Percentiles rank a stretch among this genome's conserved stretches.
Evolutionary conservation across 2,329 filamentous ascomycete species (phyloP).

Genomic region (Drechslera avenae): DNA sequence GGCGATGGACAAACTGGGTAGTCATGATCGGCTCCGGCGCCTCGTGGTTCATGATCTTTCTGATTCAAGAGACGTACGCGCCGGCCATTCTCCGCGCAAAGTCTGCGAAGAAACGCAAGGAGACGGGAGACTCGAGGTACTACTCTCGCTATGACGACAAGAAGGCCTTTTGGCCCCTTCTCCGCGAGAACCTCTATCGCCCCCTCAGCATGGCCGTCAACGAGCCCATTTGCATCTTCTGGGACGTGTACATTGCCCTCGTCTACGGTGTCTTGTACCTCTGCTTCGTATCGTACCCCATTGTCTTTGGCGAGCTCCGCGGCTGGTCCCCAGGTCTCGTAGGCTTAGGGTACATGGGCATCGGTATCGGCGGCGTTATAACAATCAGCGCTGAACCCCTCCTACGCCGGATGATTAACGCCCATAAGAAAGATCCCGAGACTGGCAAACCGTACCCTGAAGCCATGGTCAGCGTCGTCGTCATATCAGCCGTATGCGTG

Average conservation of each 20-base stretch:
- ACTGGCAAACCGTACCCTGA: constrained; percentile 78
- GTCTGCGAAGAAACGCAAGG: constrained; percentile 69
- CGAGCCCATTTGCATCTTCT: constrained; percentile 86
- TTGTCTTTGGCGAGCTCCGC: constrained; percentile 75
- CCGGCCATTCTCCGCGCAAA: constrained; percentile 73
- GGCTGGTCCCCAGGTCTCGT: constrained; percentile 76
- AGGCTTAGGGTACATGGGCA: constrained; percentile 79
- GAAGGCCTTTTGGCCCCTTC: constrained; percentile 65
- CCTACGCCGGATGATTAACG: constrained; percentile 76
- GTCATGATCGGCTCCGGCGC: constrained; percentile 67
- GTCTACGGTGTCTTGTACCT: constrained; percentile 88
- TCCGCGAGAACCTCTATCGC: constrained; percentile 76
- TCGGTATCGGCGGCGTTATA: constrained; percentile 61
- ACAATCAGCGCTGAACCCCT: constrained; percentile 66
- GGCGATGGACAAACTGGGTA: constrained; percentile 85
- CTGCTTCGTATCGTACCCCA: constrained; percentile 88
- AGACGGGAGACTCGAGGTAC: constrained; percentile 77
- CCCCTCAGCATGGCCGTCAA: constrained; percentile 78
- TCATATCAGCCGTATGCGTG: constrained; percentile 73
- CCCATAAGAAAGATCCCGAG: constrained; percentile 72
- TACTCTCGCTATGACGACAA: constrained; percentile 80
- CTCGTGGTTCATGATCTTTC: constrained; percentile 63
- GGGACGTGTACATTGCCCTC: constrained; percentile 72
- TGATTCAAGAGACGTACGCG: constrained; percentile 79
- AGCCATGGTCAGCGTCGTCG: constrained; percentile 79